Evolutionary conservation across 1,284 basidiomycete species (phyloP), one percentile per base, ranked within the genome.

Genomic region (Waitea zeae): DNA sequence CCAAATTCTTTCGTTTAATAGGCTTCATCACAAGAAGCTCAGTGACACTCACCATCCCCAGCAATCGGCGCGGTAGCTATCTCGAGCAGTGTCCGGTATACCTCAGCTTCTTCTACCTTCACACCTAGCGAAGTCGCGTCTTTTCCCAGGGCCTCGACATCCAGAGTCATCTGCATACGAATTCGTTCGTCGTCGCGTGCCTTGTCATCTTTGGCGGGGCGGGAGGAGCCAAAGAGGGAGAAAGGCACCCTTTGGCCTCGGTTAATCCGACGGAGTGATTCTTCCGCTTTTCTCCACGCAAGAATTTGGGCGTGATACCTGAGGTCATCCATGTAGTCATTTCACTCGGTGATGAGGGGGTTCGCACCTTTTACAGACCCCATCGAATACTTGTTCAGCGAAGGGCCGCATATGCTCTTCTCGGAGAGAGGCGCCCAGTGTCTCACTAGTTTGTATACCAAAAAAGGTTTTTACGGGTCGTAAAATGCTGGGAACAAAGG

Each of bases 221-320:
- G 50, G 2, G 58, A 46, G 32, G 57, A 61, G 24, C 73, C 62
- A 47, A 93, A 92, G 17, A 89, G 57, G 2, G 82, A 81, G 50
- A 88, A 83, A 0, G 77, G 64, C 0, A 71, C 59, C 44, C 80
- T 84, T 47, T 84, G 83, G 27, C 79, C 79, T 51, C 84, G 90
- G 48, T 88, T 87, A 43, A 92, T 64, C 30, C 82, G 70, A 15
- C 78, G 63, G 20, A 95, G 58, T 5, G 86, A 79, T 46, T 92
- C 87, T 46, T 95, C 87, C 1, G 83, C 84, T 58, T 92, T 92
- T 51, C 76, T 82, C 63, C 92, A 88, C 4, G 74, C 72, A 3
- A 72, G 64, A 17, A 95, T 61, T 45, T 84, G 71, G 38, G 62
- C 61, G 5, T 70, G 64, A 44, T 82, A 82, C 46, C 76, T 79